Evolutionary conservation across 2,329 filamentous ascomycete genomes (phyloP), one percentile per base, ranked within the genome.

Genomic region (Fusarium heterosporum): DNA sequence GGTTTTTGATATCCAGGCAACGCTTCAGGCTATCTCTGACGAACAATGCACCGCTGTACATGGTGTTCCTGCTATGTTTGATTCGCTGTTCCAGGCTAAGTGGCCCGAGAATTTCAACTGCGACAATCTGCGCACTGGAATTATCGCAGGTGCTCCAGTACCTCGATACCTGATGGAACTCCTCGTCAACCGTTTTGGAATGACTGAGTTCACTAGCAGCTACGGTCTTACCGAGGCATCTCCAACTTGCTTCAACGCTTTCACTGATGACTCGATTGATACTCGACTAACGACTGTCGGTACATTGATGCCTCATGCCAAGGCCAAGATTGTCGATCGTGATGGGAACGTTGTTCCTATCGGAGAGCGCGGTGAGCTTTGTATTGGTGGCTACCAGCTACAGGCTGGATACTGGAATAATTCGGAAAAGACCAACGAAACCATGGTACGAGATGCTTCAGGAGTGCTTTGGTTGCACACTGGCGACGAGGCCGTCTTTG

Each of bases 21-120:
- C 89, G 3, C 82, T 94, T 32, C 82, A 82, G 41, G 89, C 90
- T 53, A 87, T 95, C 38, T 84, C 85, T 3, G 83, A 89, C 51
- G 89, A 92, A 73, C 80, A 82, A 43, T 91, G 89, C 75, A 95
- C 92, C 0, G 92, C 90, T 0, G 82, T 95, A 1, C 91, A 94
- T 74, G 92, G 92, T 32, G 92, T 95, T 0, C 92, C 92, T 0
- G 91, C 92, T 56, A 95, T 95, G 92, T 93, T 93, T 76, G 90
- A 93, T 74, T 88, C 89, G 0, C 78, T 87, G 4, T 82, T 87
- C 68, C 80, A 86, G 17, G 81, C 83, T 16, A 76, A 81, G 36
- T 74, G 78, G 55, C 77, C 75, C 1, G 69, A 76, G 6, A 76
- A 76, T 52, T 82, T 83, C 72, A 77, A 79, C 64, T 82, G 80